Percentiles rank a stretch among this genome's conserved stretches.
Evolutionary conservation across 148 eudicot genomes (phyloP).

Genomic region (Spergularia bocconei): DNA sequence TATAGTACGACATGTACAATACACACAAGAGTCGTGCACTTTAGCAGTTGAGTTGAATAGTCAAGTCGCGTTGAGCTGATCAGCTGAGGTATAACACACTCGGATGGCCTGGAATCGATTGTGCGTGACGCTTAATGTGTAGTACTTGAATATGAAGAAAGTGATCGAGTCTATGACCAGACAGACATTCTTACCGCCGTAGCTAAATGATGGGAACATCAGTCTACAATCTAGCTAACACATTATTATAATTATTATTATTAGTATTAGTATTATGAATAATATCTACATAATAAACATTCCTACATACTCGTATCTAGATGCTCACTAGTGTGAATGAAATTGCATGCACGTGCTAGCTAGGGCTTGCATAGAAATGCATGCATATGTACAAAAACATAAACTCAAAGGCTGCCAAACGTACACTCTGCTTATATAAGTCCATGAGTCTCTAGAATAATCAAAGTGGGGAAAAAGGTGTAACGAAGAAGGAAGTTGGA

Average conservation of each 20-base stretch:
- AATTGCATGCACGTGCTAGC: conserved; percentile 36
- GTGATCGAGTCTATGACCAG: no score
- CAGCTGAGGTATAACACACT: no score
- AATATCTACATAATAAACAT: background rate
- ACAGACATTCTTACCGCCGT: conserved; percentile 30
- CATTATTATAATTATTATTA: no score
- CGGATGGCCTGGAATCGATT: no score
- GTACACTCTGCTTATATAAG: conserved; percentile 12
- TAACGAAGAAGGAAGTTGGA: background rate
- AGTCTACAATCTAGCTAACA: no score
- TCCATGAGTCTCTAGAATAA: conserved; percentile 37
- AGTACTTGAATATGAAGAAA: no score
- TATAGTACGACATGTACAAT: no score
- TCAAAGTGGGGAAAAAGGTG: conserved; percentile 20
- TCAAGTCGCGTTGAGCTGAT: no score
- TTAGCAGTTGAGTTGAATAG: no score
- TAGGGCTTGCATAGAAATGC: conserved; percentile 17
- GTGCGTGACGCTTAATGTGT: no score
- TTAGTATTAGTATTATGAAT: no score
- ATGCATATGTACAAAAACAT: conserved; percentile 30
- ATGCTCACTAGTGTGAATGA: conserved; percentile 32
- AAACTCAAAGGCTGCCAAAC: conserved; percentile 33
- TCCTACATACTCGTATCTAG: conserved; percentile 26
- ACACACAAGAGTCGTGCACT: no score
- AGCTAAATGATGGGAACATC: conserved; percentile 27